phyloP scores from a whole-genome alignment of 768 basidiomycete species.

The Ephemerocybe angulata region DNA sequence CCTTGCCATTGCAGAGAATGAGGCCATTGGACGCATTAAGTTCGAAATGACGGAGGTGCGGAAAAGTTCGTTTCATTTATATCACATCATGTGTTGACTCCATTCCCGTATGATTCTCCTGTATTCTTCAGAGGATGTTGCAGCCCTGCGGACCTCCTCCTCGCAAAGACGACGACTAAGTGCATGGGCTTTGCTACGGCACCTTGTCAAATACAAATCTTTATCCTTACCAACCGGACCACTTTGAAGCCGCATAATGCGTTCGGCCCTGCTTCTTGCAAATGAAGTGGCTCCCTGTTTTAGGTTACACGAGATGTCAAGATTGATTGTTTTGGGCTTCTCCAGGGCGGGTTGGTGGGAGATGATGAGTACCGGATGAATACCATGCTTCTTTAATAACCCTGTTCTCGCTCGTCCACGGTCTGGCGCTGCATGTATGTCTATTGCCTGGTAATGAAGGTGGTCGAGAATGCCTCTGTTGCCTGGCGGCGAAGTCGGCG shows the following conservation, averaged over 20 bases:
- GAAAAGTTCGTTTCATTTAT: conserved; percentile 11
- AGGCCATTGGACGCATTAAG: conserved; percentile 81
- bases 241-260: not conserved
- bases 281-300: not conserved
- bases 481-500: not conserved
- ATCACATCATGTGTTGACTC: conserved; percentile 6
- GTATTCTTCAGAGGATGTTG: conserved; percentile 70
- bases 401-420: not conserved
- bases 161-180: conserved; percentile 77
- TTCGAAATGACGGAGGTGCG: conserved; percentile 96
- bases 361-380: not conserved
- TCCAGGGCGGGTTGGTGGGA: not conserved
- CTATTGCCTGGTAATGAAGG: not conserved
- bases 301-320: not conserved
- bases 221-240: not conserved
- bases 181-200: not conserved
- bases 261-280: not conserved
- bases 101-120: conserved; percentile 1
- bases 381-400: conserved; percentile 6
- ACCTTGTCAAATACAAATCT: not conserved
- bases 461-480: not conserved
- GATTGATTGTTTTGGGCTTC: not conserved
- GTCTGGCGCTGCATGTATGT: not conserved
- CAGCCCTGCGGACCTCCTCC: conserved; percentile 94
- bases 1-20: conserved; percentile 90